Evolutionary conservation across 345 rosid genomes (phyloP), one percentile per base, ranked within the genome.

Genomic region (Trapa bicornis): DNA sequence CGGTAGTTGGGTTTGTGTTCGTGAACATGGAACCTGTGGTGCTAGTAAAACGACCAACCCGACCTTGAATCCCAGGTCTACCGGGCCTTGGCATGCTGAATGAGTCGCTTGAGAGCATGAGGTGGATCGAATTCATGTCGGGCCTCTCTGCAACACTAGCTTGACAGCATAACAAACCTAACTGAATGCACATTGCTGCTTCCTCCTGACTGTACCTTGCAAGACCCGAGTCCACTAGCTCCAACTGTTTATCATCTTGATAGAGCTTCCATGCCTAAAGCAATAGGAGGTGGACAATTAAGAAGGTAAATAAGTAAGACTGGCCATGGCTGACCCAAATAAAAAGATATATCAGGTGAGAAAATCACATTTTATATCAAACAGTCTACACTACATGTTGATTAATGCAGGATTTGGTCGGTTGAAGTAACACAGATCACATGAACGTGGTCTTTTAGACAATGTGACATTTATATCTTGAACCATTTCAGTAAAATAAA

Each of bases 131-230:
- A 76, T 79, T 87, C 96, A 92, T 92, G 41, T 84, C 91, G 1
- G 98, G 98, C 77, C 96, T 80, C 57, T 86, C 85, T 29, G 72
- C 17, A 9, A 78, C 50, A 4, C 36, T 81, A 58, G 89, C 84
- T 47, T 92, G 96, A 72, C 98, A 92, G 78, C 96, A 92, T 7
- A 92, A 73, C 75, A 92, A 70, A 17, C 96, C 98, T 53, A 92
- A 74, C 64, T 87, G 84, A 76, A 89, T 75, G 82, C 93, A 85
- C 77, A 91, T 83, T 39, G 86, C 91, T 47, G 78, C 96, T 66
- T 89, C 98, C 3, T 87, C 89, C 0, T 67, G 79, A 69, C 87
- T 80, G 84, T 66, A 87, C 74, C 65, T 81, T 57, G 68, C 73
- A 42, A 92, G 86, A 70, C 78, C 74, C 32, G 76, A 80, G 75